A percentile compares a stretch with the other conserved stretches of the same genome.
These are phyloP conservation scores for Rosa rugosa DNA, from an alignment of 306 rosid genomes.

Conservation along the genomic window DNA sequence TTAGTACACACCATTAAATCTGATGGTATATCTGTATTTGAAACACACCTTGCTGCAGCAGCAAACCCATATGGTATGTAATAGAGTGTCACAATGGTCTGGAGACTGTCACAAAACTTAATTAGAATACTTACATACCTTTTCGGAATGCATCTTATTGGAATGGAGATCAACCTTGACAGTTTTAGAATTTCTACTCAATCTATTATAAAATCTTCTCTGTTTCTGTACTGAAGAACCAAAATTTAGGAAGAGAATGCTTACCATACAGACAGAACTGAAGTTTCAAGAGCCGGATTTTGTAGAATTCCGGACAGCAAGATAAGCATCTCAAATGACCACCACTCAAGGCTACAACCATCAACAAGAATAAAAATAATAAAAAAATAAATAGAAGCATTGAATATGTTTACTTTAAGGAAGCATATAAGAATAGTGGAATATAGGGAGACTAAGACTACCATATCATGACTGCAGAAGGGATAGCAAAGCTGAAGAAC, in stretches of 20 bases:
- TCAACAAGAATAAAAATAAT: not conserved
- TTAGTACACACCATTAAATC: not conserved
- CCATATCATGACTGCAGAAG: slow-evolving; percentile 79
- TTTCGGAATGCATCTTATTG: not conserved
- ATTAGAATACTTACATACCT: not conserved
- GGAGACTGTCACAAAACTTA: not conserved
- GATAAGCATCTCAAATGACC: slow-evolving; percentile 63
- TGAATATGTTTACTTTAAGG: not conserved
- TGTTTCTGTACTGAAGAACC: not conserved
- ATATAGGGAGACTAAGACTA: not conserved
- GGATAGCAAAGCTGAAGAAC: slow-evolving; percentile 62
- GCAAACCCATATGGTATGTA: not conserved
- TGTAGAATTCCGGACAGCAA: slow-evolving; percentile 68
- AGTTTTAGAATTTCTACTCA: not conserved
- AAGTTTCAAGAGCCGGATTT: slow-evolving; percentile 78
- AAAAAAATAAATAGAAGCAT: too few relatives aligned
- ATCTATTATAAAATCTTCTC: not conserved
- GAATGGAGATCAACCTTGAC: not conserved
- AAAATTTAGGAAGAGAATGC: not conserved
- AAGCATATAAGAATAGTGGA: not conserved
- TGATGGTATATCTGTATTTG: not conserved
- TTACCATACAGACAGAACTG: slow-evolving; percentile 68
- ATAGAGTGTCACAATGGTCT: not conserved
- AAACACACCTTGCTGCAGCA: not conserved
- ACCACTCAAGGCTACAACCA: slow-evolving; percentile 52